Conservation (phyloP, 768 basidiomycete genomes). For the Tylopilus vinaceipallidus region DNA sequence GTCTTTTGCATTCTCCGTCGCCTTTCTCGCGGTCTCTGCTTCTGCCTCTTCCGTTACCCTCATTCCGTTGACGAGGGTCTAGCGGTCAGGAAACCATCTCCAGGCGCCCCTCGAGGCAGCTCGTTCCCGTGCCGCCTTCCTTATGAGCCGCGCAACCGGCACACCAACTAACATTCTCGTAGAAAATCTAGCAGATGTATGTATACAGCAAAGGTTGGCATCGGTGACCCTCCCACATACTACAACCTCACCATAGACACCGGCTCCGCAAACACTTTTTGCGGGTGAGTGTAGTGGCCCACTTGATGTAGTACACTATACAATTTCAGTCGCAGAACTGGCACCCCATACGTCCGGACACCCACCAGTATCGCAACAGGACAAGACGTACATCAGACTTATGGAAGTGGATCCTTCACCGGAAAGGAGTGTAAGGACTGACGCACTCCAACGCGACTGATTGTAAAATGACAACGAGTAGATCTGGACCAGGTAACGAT, state of each 20-base stretch:
- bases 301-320: neutral
- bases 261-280: constrained; percentile 31
- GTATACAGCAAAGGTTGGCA: constrained; percentile 25
- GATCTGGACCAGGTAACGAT: constrained; percentile 28
- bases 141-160: neutral
- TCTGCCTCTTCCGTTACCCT: constrained; percentile 1
- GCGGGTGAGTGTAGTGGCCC: constrained; percentile 7
- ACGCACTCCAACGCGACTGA: neutral
- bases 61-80: constrained; percentile 13
- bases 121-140: constrained; percentile 13
- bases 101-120: constrained; percentile 15
- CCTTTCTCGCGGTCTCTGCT: constrained; percentile 6
- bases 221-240: constrained; percentile 26
- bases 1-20: neutral
- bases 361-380: constrained; percentile 28
- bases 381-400: constrained; percentile 10
- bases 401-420: constrained; percentile 15
- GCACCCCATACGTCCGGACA: constrained; percentile 18
- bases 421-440: constrained; percentile 35
- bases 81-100: constrained; percentile 10
- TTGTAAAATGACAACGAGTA: neutral
- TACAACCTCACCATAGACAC: constrained; percentile 33
- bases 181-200: too few species aligned
- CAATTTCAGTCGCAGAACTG: constrained; percentile 14
- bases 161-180: too few species aligned